These are phyloP conservation scores for Yarrowia keelungensis DNA, from an alignment of 805 yeast genomes.

Conservation along the genomic window DNA sequence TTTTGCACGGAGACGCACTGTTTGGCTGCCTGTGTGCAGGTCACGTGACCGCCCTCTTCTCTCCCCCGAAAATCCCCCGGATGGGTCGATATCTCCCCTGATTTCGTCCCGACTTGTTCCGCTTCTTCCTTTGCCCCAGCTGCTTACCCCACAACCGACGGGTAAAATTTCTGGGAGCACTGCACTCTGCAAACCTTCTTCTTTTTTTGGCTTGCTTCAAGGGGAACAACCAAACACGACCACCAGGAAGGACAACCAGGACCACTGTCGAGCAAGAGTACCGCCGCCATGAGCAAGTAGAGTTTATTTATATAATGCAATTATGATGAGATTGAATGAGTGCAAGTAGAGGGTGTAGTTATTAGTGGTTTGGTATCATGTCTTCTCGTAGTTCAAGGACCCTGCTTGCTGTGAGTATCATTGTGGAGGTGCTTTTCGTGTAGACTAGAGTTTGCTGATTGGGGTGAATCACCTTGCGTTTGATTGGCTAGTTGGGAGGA, in stretches of 20 bases:
- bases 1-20: not conserved
- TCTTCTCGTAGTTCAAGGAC: not conserved
- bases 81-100: not conserved
- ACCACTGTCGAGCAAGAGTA: not conserved
- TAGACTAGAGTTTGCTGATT: slow-evolving; percentile 19
- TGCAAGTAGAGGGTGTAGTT: not conserved
- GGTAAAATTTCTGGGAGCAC: slow-evolving; percentile 13
- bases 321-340: not conserved
- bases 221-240: not conserved
- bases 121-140: not conserved
- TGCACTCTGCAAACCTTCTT: not conserved
- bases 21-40: no score
- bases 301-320: slow-evolving; percentile 36
- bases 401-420: not conserved
- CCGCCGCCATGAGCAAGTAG: slow-evolving; percentile 19
- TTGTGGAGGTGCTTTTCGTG: slow-evolving; percentile 6
- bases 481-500: not conserved
- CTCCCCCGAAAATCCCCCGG: no score
- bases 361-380: not conserved
- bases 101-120: not conserved
- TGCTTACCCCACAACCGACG: slow-evolving; percentile 16
- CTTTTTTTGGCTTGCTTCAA: slow-evolving; percentile 4
- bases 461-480: slow-evolving; percentile 17
- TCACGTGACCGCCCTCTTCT: no score
- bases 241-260: not conserved